Evolutionary conservation across 2,329 filamentous ascomycete genomes (phyloP).

Genomic region (Diaporthe eres): DNA sequence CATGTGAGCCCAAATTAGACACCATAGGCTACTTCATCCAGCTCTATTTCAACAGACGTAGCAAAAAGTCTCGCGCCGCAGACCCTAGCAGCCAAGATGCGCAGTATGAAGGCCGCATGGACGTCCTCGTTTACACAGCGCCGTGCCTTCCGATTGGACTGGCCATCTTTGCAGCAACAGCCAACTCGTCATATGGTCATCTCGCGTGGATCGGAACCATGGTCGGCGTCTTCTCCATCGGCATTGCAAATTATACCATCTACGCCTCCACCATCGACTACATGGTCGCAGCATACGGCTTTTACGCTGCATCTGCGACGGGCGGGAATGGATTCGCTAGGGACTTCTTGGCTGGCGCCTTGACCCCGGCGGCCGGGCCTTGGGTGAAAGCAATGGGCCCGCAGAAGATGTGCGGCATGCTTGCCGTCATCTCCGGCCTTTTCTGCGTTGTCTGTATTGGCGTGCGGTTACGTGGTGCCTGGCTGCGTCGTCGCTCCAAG

Average conservation of each 20-base stretch:
- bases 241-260: conserved; percentile 74
- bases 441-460: conserved; percentile 10
- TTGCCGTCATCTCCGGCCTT: not conserved
- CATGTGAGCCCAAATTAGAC: not conserved
- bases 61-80: not conserved
- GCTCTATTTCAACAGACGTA: not conserved
- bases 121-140: conserved; percentile 7
- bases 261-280: conserved; percentile 79
- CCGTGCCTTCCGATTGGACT: conserved; percentile 17
- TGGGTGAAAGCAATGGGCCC: conserved; percentile 27
- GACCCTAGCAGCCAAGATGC: conserved; percentile 15
- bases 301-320: conserved; percentile 55
- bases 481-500: conserved; percentile 29
- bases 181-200: not conserved
- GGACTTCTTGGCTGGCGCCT: conserved; percentile 71
- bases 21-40: not conserved
- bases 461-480: not conserved
- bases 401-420: conserved; percentile 21
- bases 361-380: not conserved
- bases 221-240: conserved; percentile 59
- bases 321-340: conserved; percentile 75
- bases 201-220: conserved; percentile 16
- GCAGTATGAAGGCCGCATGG: conserved; percentile 26
- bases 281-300: conserved; percentile 77
- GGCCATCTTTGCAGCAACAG: conserved; percentile 13